Conservation (phyloP, 768 basidiomycete species). For the Xerocomellus amylosporus region DNA sequence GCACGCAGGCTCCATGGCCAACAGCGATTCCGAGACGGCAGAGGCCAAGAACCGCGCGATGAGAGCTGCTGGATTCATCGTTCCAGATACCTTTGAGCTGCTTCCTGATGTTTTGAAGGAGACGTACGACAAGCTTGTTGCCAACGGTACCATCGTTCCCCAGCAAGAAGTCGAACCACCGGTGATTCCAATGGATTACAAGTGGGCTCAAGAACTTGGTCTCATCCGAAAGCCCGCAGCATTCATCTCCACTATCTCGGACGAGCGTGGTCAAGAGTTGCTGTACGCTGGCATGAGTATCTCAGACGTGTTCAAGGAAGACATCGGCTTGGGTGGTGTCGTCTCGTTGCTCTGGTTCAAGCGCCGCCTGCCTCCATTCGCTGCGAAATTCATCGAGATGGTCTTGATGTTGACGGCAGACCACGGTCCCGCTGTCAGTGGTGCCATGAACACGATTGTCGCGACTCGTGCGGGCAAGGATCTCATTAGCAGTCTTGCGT, state of each 20-base stretch:
- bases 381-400: slow-evolving; percentile 99
- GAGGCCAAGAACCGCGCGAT: slow-evolving; percentile 97
- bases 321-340: slow-evolving; percentile 96
- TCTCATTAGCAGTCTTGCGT: slow-evolving; percentile 91
- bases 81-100: slow-evolving; percentile 97
- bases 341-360: slow-evolving; percentile 98
- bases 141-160: slow-evolving; percentile 61
- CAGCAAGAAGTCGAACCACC: slow-evolving; percentile 85
- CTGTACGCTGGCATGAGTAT: slow-evolving; percentile 99
- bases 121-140: slow-evolving; percentile 82
- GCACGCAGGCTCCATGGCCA: slow-evolving; percentile 97
- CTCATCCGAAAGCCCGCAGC: slow-evolving; percentile 98
- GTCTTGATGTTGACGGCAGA: slow-evolving; percentile 98
- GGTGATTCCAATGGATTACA: slow-evolving; percentile 99
- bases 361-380: slow-evolving; percentile 85
- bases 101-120: slow-evolving; percentile 81
- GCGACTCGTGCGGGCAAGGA: slow-evolving; percentile 99
- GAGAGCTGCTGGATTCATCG: slow-evolving; percentile 92
- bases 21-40: slow-evolving; percentile 96
- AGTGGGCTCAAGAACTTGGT: slow-evolving; percentile 98
- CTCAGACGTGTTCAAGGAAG: slow-evolving; percentile 97
- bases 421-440: slow-evolving; percentile 97
- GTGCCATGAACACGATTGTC: slow-evolving; percentile 99
- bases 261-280: slow-evolving; percentile 98
- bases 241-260: slow-evolving; percentile 98